Percentiles rank a stretch among this genome's conserved stretches.
Conservation (phyloP, 331 rosid genomes). For the Quercus phellos region DNA sequence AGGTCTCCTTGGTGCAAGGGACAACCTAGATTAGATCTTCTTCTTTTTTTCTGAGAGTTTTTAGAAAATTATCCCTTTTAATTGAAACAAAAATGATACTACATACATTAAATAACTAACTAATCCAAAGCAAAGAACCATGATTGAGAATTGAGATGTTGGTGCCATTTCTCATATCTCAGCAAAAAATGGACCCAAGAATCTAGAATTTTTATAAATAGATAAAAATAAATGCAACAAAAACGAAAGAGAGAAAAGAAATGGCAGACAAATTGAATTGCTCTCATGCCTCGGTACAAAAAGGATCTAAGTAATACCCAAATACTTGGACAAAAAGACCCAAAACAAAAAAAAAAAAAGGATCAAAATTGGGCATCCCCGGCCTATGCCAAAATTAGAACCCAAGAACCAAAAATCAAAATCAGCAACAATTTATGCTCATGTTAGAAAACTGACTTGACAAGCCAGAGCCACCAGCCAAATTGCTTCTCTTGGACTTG, state of each 20-base stretch:
- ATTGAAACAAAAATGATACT: too few relatives aligned
- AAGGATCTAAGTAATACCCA: neutral
- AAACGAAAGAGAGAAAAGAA: neutral
- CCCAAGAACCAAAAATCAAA: neutral
- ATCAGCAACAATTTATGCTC: slow-evolving; percentile 44
- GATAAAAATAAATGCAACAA: too few relatives aligned
- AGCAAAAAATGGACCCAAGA: too few relatives aligned
- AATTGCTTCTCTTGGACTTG: slow-evolving; percentile 34
- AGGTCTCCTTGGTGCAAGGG: too few relatives aligned
- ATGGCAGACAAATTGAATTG: neutral
- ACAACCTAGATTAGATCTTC: too few relatives aligned
- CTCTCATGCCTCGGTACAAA: neutral
- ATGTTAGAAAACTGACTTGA: slow-evolving; percentile 57
- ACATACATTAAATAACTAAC: too few relatives aligned
- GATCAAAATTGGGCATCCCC: neutral
- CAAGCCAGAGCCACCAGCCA: slow-evolving; percentile 46
- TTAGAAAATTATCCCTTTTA: too few relatives aligned
- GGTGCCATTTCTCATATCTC: too few relatives aligned
- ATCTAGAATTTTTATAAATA: too few relatives aligned
- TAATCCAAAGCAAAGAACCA: too few relatives aligned
- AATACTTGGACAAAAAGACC: neutral
- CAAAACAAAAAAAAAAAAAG: neutral
- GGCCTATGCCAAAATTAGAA: slow-evolving; percentile 3
- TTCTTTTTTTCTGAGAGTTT: too few relatives aligned
- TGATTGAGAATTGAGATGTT: too few relatives aligned